Evolutionary conservation across 176 grass and related monocot species (phyloP), one percentile per base, ranked within the genome.

Genomic region (Oryza coarctata): DNA sequence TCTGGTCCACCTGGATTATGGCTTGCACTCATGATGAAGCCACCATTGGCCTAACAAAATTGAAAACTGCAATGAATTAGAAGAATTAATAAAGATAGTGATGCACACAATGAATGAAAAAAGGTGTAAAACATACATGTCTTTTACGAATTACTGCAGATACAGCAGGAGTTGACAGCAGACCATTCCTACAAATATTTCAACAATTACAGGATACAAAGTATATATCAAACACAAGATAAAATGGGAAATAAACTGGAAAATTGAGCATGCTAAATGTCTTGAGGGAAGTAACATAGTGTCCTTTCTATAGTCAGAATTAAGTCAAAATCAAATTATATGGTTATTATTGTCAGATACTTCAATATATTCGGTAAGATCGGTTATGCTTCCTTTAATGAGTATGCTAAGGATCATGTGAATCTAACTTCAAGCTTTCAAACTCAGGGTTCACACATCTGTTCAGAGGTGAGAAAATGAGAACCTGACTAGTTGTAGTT

Each of bases 11-110:
- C 91, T 45, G 94, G 94, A 88, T 97, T 97, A 73, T 97, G 94
- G 61, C 94, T 97, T 87, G 94, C 94, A 80, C 91, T 97, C 94
- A 97, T 94, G 63, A 97, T 82, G 27, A 97, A 97, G 25, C 94
- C 94, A 68, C 94, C 94, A 83, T 94, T 97, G 28, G 94, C 94
- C 91, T 94, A 63, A 63, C 18, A 73, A 75, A 67, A 84, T 80
- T 49, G 26, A 67, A 86, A 81, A 71, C 40, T 63, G 32, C 11
- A 75, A 66, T 40, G 29, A 39, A 73, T 25, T 7, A 72, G 7
- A 83, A 81, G 86, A 3, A 29, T 32, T 71, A 17, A 64, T 76
- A 49, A 14, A 80, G 13, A 38, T 33, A 57, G 32, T 25, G 45
- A 35, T 65, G 20, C 20, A 30, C 14, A 57, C 45, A 63, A 75